These are phyloP conservation scores for Tolypocladium cylindrosporum DNA, from an alignment of 2,329 filamentous ascomycete species.

Conservation along the genomic window DNA sequence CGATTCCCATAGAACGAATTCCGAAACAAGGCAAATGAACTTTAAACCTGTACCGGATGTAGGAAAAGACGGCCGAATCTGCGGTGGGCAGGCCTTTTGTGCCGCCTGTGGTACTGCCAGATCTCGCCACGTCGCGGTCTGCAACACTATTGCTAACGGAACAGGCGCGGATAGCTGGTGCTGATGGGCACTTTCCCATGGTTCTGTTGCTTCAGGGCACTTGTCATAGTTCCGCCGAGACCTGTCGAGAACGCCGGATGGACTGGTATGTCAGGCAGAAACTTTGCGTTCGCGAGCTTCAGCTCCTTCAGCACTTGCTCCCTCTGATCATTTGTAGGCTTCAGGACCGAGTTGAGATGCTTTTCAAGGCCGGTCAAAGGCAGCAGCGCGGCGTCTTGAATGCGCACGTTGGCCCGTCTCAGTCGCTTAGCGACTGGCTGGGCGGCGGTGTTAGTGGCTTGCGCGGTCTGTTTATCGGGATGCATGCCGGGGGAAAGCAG, in stretches of 20 bases:
- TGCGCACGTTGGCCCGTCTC: slow-evolving; percentile 5
- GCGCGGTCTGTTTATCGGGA: not conserved
- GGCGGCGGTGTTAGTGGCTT: not conserved
- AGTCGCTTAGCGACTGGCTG: slow-evolving; percentile 6
- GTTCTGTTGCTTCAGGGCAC: not conserved
- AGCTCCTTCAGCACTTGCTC: slow-evolving; percentile 17
- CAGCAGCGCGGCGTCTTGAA: slow-evolving; percentile 9
- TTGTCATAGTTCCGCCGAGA: not conserved
- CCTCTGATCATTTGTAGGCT: slow-evolving; percentile 7
- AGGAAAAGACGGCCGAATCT: not conserved
- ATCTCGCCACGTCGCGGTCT: not conserved
- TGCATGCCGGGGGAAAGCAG: not conserved
- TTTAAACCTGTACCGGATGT: not conserved
- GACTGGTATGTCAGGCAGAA: slow-evolving; percentile 10
- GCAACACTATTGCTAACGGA: not conserved
- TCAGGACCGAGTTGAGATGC: slow-evolving; percentile 7
- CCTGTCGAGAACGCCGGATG: not conserved
- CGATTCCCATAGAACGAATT: not conserved
- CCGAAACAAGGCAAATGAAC: not conserved
- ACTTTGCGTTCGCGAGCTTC: slow-evolving; percentile 16
- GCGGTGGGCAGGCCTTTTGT: no score
- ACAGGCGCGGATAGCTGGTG: not conserved
- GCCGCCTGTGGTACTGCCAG: no score
- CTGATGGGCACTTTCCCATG: not conserved
- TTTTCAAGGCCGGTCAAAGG: slow-evolving; percentile 14